A percentile compares a stretch with the other conserved stretches of the same genome.
phyloP scores from a whole-genome alignment of 177 flowering plant species.

The Vitis hybrid region DNA sequence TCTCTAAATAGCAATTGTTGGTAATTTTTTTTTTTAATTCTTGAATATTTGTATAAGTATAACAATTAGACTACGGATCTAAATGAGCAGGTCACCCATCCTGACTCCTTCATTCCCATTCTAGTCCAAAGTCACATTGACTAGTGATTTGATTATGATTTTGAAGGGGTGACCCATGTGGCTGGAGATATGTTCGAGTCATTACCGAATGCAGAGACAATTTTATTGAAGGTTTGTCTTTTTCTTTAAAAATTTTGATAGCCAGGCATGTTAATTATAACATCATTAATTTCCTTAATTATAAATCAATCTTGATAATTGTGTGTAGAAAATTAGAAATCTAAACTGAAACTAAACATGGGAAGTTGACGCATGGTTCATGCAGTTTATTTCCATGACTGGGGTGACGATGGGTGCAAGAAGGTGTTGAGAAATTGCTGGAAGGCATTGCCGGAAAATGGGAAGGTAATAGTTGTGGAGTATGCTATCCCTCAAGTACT shows the following conservation, averaged over 20 bases:
- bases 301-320: no score
- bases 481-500: not conserved
- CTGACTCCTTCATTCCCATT: not conserved
- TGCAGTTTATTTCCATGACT: slow-evolving; percentile 21
- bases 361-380: no score
- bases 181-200: slow-evolving; percentile 18
- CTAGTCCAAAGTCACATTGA: not conserved
- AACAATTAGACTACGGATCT: not conserved
- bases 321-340: no score
- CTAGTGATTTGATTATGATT: not conserved
- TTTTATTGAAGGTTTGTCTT: slow-evolving; percentile 12
- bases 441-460: slow-evolving; percentile 11
- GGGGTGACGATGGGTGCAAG: slow-evolving; percentile 13
- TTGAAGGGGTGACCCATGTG: slow-evolving; percentile 16
- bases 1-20: not conserved
- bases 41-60: not conserved
- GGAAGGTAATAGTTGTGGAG: slow-evolving; percentile 17
- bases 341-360: no score
- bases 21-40: not conserved
- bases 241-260: not conserved
- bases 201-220: slow-evolving; percentile 12
- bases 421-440: slow-evolving; percentile 17
- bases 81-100: not conserved
- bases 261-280: not conserved
- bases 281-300: not conserved